Evolutionary conservation across 2,329 filamentous ascomycete species (phyloP).

Genomic region (Stagonosporopsis cucurbitacearum): DNA sequence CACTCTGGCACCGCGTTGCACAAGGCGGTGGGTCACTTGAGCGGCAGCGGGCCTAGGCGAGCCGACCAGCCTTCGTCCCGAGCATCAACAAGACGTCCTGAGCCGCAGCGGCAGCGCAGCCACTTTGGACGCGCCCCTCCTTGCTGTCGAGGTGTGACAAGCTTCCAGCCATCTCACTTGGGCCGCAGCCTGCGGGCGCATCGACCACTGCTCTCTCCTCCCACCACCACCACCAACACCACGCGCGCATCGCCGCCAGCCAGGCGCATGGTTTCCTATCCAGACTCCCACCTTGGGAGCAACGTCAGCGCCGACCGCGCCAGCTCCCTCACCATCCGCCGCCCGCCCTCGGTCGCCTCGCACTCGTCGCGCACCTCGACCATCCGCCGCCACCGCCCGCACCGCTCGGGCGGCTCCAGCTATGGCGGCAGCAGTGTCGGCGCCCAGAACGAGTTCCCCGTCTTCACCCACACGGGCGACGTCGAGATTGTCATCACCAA

Average conservation of each 20-base stretch:
- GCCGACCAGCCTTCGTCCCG: constrained; percentile 9
- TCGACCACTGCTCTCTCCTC: neutral
- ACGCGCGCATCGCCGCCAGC: neutral
- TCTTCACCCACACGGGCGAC: constrained; percentile 89
- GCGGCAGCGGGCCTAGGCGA: constrained; percentile 7
- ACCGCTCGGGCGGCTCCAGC: constrained; percentile 82
- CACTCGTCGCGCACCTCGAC: constrained; percentile 58
- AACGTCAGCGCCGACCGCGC: constrained; percentile 52
- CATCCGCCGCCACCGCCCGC: constrained; percentile 57
- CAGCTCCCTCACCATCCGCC: constrained; percentile 63
- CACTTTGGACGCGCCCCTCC: constrained; percentile 32
- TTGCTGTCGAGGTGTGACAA: constrained; percentile 23
- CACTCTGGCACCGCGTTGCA: constrained; percentile 2
- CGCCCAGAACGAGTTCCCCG: constrained; percentile 87
- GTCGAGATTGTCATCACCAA: constrained; percentile 83
- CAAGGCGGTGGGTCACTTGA: constrained; percentile 9
- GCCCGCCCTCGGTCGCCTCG: constrained; percentile 68
- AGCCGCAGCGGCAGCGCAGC: constrained; percentile 33
- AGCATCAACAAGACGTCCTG: constrained; percentile 5
- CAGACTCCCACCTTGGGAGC: constrained; percentile 52
- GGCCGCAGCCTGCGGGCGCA: constrained; percentile 18
- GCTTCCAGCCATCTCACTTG: constrained; percentile 24
- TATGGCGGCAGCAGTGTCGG: constrained; percentile 71
- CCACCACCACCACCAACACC: neutral
- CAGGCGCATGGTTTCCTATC: constrained; percentile 67